Conservation (phyloP, 2,329 filamentous ascomycete genomes). For the Cercospora canescens region DNA sequence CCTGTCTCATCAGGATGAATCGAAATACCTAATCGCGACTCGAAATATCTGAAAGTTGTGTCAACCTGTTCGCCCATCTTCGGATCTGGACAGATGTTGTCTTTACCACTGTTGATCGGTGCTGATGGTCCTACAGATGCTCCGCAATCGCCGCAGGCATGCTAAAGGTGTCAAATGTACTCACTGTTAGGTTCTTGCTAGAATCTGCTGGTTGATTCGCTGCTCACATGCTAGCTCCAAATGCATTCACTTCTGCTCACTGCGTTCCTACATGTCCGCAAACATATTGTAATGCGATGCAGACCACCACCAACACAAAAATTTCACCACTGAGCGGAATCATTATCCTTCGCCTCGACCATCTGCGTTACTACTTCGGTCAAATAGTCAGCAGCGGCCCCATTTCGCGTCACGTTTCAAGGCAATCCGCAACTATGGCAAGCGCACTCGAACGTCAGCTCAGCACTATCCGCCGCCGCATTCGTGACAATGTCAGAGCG, state of each 20-base stretch:
- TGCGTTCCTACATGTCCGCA: not conserved
- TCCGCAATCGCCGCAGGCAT: not conserved
- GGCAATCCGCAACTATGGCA: not conserved
- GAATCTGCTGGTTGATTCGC: too few relatives aligned
- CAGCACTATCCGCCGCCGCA: not conserved
- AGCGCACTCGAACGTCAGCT: not conserved
- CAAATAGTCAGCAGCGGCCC: too few relatives aligned
- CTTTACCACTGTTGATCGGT: not conserved
- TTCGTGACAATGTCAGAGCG: slow-evolving; percentile 6
- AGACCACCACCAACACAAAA: not conserved
- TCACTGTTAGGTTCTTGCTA: not conserved
- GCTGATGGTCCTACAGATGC: not conserved
- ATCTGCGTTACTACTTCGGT: not conserved
- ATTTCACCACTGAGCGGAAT: not conserved
- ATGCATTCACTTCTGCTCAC: not conserved
- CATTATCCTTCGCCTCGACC: not conserved
- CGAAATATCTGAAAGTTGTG: not conserved
- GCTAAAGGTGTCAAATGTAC: not conserved
- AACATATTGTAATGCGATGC: not conserved
- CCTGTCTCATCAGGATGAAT: slow-evolving; percentile 79
- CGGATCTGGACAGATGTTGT: not conserved
- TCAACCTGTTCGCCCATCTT: not conserved
- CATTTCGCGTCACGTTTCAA: not conserved
- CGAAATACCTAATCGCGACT: not conserved
- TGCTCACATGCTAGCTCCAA: not conserved